Evolutionary conservation across 192 early-diverging fungal species (phyloP), one percentile per base, ranked within the genome.

Genomic region (Coemansia sp.): DNA sequence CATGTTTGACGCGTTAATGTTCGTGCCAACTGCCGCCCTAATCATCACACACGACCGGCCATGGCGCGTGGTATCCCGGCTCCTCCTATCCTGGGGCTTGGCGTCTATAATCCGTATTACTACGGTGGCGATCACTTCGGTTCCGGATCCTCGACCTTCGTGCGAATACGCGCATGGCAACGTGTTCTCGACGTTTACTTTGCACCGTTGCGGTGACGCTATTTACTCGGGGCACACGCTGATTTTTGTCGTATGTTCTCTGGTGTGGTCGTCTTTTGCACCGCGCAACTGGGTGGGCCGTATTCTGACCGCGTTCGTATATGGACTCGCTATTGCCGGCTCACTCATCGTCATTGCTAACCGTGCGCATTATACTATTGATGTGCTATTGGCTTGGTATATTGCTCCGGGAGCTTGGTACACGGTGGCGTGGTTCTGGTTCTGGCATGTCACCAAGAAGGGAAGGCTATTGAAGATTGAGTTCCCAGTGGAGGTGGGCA

Each of bases 141-240:
- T 88, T 32, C 89, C 89, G 4, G 89, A 90, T 48, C 86, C 89
- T 2, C 85, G 89, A 2, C 71, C 81, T 4, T 76, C 81, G 1
- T 90, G 89, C 64, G 73, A 86, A 57, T 87, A 85, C 58, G 85
- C 79, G 2, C 21, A 69, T 2, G 86, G 83, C 50, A 84, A 87
- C 39, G 81, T 88, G 64, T 88, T 89, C 51, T 85, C 86, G 1
- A 75, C 85, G 3, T 89, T 90, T 59, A 63, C 73, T 15, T 36
- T 87, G 39, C 88, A 89, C 31, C 74, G 88, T 7, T 90, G 89
- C 67, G 89, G 89, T 31, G 89, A 90, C 48, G 84, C 84, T 23
- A 90, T 89, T 46, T 90, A 86, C 63, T 86, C 85, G 23, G 89
- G 89, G 27, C 89, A 90, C 70, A 88, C 89, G 9, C 65, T 87